Evolutionary conservation across 805 yeast species (phyloP), one percentile per base, ranked within the genome.

Genomic region (Ogataea ganodermae): DNA sequence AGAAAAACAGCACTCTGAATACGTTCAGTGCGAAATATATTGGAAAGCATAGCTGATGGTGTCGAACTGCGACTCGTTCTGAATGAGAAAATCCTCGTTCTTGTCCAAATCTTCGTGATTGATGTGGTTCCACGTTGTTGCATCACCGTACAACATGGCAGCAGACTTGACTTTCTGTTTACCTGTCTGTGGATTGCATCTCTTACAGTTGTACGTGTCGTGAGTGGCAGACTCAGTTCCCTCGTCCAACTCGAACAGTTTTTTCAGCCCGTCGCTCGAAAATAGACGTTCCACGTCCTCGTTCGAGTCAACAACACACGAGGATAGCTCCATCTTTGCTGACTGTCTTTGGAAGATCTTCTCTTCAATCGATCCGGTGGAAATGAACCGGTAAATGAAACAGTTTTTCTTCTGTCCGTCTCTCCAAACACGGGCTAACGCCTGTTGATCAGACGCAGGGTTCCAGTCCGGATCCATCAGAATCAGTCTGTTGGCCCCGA

Each of bases 371-470:
- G 96, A 82, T 10, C 99, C 99, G 0, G 98, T 90, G 6, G 95
- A 79, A 48, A 92, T 91, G 57, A 94, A 91, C 56, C 99, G 75
- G 66, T 94, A 94, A 33, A 92, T 94, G 60, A 86, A 92, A 71
- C 99, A 94, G 65, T 88, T 96, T 67, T 92, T 94, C 74, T 88
- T 92, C 63, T 92, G 99, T 0, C 99, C 99, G 69, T 94, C 99
- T 75, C 99, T 83, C 98, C 98, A 94, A 4, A 94, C 96, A 66
- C 99, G 79, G 0, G 98, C 98, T 52, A 94, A 73, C 0, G 98
- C 98, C 68, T 92, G 99, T 65, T 94, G 98, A 63, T 92, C 99
- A 1, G 96, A 85, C 0, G 99, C 98, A 0, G 99, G 99, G 61
- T 92, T 92, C 99, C 99, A 94, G 65, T 94, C 99, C 0, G 84